Conservation (phyloP, 2,329 filamentous ascomycete genomes). For the Pseudogymnoascus verrucosus region DNA sequence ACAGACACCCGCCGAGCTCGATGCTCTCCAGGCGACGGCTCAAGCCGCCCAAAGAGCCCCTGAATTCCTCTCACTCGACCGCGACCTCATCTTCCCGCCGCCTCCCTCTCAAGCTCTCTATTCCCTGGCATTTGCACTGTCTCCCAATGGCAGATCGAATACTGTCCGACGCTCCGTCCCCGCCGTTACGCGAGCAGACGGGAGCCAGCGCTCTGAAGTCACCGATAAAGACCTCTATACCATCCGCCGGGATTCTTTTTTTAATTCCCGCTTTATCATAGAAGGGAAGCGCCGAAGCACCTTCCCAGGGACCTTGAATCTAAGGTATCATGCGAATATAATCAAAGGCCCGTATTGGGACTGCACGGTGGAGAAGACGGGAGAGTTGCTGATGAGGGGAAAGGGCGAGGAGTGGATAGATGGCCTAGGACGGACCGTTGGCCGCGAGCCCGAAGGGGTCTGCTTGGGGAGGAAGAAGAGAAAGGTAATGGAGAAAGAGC, state of each 20-base stretch:
- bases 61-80: neutral
- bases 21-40: neutral
- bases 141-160: neutral
- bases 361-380: constrained; percentile 3
- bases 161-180: constrained; percentile 1
- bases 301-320: neutral
- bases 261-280: neutral
- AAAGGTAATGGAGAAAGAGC: constrained; percentile 2
- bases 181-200: neutral
- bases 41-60: neutral
- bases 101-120: constrained; percentile 7
- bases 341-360: neutral
- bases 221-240: constrained; percentile 1
- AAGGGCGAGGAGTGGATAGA: constrained; percentile 7
- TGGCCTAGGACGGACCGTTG: constrained; percentile 1
- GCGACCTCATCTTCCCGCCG: constrained; percentile 2
- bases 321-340: neutral
- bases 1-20: neutral
- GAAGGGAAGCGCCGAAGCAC: constrained; percentile 5
- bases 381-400: neutral
- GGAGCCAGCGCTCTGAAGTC: neutral
- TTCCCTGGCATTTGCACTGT: neutral
- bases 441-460: neutral
- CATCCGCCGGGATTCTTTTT: neutral
- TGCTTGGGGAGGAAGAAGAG: neutral